Evolutionary conservation across 2,329 filamentous ascomycete genomes (phyloP).

Genomic region (Colletotrichum viniferum): DNA sequence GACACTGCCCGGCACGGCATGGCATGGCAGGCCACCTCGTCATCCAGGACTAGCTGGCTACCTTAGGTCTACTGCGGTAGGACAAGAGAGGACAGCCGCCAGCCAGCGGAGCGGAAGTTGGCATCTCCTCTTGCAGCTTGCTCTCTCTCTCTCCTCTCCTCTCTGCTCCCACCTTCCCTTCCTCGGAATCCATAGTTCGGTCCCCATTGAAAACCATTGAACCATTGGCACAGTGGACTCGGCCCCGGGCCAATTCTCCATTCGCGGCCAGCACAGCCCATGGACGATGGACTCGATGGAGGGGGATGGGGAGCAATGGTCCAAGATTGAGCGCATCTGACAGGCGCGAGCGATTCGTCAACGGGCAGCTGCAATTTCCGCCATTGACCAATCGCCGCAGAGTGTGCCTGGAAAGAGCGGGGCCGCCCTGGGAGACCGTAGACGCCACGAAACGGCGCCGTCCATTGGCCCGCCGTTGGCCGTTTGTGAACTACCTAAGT

Average conservation of each 20-base stretch:
- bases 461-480: constrained; percentile 13
- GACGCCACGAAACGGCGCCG: constrained; percentile 10
- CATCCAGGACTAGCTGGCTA: background rate
- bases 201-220: background rate
- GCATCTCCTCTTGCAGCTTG: background rate
- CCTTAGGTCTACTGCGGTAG: background rate
- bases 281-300: background rate
- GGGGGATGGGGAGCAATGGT: background rate
- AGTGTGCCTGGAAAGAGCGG: background rate
- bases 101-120: background rate
- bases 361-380: constrained; percentile 19
- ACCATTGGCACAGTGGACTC: background rate
- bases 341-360: constrained; percentile 19
- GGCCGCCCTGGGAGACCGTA: background rate
- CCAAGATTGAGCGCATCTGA: constrained; percentile 18
- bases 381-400: background rate
- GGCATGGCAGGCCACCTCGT: background rate
- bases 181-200: background rate
- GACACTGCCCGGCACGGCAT: background rate
- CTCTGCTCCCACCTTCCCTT: background rate
- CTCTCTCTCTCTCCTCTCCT: background rate
- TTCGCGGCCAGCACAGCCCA: constrained; percentile 18
- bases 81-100: background rate
- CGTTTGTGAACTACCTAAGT: constrained; percentile 17
- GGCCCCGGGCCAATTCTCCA: constrained; percentile 4